Evolutionary conservation across 2,329 filamentous ascomycete species (phyloP).

Genomic region (Trichoderma semiorbis): DNA sequence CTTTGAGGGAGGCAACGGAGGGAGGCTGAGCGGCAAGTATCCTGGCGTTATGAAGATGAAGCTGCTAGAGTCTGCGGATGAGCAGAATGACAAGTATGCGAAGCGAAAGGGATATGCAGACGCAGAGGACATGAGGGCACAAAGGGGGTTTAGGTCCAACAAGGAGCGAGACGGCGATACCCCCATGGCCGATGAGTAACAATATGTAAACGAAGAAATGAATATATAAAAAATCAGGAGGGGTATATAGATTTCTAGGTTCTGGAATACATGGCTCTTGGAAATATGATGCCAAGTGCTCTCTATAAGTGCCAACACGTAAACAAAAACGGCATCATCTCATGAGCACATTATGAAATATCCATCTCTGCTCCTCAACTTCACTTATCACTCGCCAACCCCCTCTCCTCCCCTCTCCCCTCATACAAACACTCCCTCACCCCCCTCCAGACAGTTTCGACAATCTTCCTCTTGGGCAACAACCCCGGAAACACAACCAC

Average conservation of each 20-base stretch:
- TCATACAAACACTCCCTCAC: constrained; percentile 77
- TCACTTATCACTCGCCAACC: constrained; percentile 18
- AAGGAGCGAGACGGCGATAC: constrained; percentile 24
- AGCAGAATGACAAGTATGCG: constrained; percentile 61
- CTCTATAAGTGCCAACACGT: not conserved
- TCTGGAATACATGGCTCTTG: not conserved
- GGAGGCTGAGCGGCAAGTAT: constrained; percentile 51
- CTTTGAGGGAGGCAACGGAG: constrained; percentile 56
- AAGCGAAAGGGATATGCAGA: constrained; percentile 55
- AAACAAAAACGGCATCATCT: not conserved
- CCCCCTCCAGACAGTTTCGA: constrained; percentile 90
- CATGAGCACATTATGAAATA: not conserved
- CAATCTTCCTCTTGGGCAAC: constrained; percentile 67
- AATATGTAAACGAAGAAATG: not conserved
- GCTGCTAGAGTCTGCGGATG: constrained; percentile 47
- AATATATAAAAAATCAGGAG: not conserved
- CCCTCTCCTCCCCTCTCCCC: constrained; percentile 33
- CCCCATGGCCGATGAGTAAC: constrained; percentile 6
- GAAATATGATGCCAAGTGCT: not conserved
- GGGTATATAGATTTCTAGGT: not conserved
- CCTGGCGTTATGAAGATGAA: constrained; percentile 52
- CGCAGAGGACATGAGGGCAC: constrained; percentile 46
- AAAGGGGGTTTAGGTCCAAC: constrained; percentile 32
- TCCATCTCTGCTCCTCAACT: not conserved
- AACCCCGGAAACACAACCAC: constrained; percentile 92